A percentile compares a stretch with the other conserved stretches of the same genome.
phyloP scores from a whole-genome alignment of 2,329 filamentous ascomycete species.

The Colletotrichum eremochloae region DNA sequence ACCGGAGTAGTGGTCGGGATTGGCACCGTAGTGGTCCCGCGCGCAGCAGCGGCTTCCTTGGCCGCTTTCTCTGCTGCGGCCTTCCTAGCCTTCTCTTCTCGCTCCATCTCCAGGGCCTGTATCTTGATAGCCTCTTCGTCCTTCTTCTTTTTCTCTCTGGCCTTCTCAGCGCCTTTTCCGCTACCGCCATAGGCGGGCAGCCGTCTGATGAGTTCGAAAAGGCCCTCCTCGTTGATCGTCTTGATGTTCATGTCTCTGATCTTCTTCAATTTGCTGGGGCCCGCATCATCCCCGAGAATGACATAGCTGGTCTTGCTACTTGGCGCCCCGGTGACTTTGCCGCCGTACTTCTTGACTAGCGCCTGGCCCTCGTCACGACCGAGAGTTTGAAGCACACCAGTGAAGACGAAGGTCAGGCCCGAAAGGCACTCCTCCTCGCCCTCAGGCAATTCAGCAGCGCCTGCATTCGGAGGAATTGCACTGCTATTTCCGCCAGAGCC shows the following conservation, averaged over 20 bases:
- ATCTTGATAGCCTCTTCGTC: slow-evolving; percentile 87
- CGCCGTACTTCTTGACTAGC: slow-evolving; percentile 93
- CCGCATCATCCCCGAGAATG: slow-evolving; percentile 90
- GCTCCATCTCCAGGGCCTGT: slow-evolving; percentile 88
- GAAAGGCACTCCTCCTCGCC: slow-evolving; percentile 91
- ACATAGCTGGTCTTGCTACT: slow-evolving; percentile 96
- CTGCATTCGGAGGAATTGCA: slow-evolving; percentile 71
- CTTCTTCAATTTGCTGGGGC: slow-evolving; percentile 91
- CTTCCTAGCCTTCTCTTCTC: slow-evolving; percentile 76
- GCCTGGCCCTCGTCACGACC: slow-evolving; percentile 87
- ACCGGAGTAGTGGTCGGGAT: slow-evolving; percentile 56
- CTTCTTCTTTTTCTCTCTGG: slow-evolving; percentile 84
- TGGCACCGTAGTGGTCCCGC: slow-evolving; percentile 55
- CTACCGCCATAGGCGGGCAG: slow-evolving; percentile 89
- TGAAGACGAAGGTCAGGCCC: slow-evolving; percentile 95
- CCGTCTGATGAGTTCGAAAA: slow-evolving; percentile 85
- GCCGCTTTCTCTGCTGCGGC: slow-evolving; percentile 66
- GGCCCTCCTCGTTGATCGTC: slow-evolving; percentile 92
- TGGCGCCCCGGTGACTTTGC: slow-evolving; percentile 86
- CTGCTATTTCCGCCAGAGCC: slow-evolving; percentile 72
- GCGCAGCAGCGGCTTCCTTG: slow-evolving; percentile 63
- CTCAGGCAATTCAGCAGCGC: slow-evolving; percentile 79
- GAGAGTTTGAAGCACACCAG: slow-evolving; percentile 84
- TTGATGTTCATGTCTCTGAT: slow-evolving; percentile 85
- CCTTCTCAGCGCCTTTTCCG: slow-evolving; percentile 88